Conservation (phyloP, 2,329 filamentous ascomycete genomes). For the Hypoxylon sp. region DNA sequence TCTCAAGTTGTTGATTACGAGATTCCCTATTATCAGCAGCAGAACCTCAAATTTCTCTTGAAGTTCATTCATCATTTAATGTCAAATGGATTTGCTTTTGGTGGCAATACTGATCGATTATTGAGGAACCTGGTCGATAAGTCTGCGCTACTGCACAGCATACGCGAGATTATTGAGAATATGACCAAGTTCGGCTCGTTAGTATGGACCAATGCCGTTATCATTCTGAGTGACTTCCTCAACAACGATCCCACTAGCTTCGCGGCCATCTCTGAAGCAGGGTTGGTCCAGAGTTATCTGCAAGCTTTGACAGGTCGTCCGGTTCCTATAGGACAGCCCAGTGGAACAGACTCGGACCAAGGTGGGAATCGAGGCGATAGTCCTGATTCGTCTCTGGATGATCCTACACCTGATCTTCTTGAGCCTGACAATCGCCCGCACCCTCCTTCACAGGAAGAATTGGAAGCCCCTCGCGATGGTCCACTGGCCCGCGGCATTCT, state of each 20-base stretch:
- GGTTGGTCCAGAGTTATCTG: conserved; percentile 87
- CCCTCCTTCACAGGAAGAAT: conserved; percentile 66
- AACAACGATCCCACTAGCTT: conserved; percentile 99
- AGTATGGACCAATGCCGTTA: conserved; percentile 95
- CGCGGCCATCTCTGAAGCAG: conserved; percentile 93
- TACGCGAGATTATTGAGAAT: conserved; percentile 86
- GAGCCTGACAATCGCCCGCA: conserved; percentile 63
- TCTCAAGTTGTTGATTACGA: conserved; percentile 92
- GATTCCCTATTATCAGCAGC: conserved; percentile 93
- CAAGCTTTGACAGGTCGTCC: conserved; percentile 79
- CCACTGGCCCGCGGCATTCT: conserved; percentile 80
- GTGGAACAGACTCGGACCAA: conserved; percentile 52
- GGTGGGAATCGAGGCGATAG: conserved; percentile 54
- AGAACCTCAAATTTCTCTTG: conserved; percentile 92
- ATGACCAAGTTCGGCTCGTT: conserved; percentile 87
- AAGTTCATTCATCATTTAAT: conserved; percentile 98
- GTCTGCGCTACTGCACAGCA: conserved; percentile 81
- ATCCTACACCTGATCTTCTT: conserved; percentile 58
- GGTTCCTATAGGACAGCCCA: conserved; percentile 58
- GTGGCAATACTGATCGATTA: conserved; percentile 89
- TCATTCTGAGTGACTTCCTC: conserved; percentile 94
- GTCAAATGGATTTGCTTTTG: conserved; percentile 76
- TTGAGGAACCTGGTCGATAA: conserved; percentile 96
- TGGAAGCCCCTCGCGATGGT: conserved; percentile 62
- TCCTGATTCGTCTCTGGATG: conserved; percentile 58